These are phyloP conservation scores for Meredithiella fracta DNA, from an alignment of 2,329 filamentous ascomycete genomes.

Conservation along the genomic window DNA sequence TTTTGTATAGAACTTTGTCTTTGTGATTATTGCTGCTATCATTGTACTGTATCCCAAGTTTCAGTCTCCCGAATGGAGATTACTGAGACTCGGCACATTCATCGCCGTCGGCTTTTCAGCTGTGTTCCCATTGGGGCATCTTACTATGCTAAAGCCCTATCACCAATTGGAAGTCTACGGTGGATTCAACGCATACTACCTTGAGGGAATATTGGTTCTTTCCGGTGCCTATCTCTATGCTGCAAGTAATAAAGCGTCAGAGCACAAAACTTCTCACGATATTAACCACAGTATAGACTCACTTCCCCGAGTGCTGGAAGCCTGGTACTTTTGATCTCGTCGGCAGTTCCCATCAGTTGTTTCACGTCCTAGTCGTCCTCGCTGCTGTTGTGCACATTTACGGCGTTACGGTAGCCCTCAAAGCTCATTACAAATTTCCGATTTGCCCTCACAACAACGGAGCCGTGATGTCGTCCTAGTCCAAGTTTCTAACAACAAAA, in stretches of 20 bases:
- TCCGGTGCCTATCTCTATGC: slow-evolving; percentile 24
- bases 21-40: slow-evolving; percentile 21
- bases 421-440: neutral
- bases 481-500: neutral
- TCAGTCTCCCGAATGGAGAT: slow-evolving; percentile 23
- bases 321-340: slow-evolving; percentile 30
- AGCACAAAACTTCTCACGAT: neutral
- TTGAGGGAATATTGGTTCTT: slow-evolving; percentile 24
- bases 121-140: slow-evolving; percentile 25
- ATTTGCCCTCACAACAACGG: neutral
- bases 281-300: slow-evolving; percentile 19
- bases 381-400: slow-evolving; percentile 17
- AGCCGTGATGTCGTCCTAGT: neutral
- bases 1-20: slow-evolving; percentile 20
- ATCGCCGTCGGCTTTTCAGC: slow-evolving; percentile 25
- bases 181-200: slow-evolving; percentile 25
- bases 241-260: slow-evolving; percentile 18
- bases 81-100: slow-evolving; percentile 23
- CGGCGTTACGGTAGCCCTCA: slow-evolving; percentile 12
- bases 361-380: slow-evolving; percentile 29
- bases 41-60: slow-evolving; percentile 23
- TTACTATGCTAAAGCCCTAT: slow-evolving; percentile 23
- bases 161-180: slow-evolving; percentile 24
- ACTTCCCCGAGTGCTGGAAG: slow-evolving; percentile 27
- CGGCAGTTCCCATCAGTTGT: slow-evolving; percentile 30